Evolutionary conservation across 2,329 filamentous ascomycete species (phyloP), one percentile per base, ranked within the genome.

Genomic region (Epicoccum sorghinum): DNA sequence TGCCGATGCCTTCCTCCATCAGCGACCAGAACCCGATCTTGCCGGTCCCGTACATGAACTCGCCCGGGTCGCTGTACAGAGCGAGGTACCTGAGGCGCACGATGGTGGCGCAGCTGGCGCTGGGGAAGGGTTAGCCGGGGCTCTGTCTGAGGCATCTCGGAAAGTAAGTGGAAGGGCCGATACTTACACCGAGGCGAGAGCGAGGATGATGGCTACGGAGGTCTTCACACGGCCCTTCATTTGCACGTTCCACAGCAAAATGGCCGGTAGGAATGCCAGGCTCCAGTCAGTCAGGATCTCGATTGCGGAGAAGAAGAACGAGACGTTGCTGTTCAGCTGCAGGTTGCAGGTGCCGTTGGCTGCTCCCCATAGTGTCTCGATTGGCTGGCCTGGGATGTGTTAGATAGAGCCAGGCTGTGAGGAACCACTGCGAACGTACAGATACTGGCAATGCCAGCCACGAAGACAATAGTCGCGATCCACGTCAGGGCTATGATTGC

Each of bases 11-110:
- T 55, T 77, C 76, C 58, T 80, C 79, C 40, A 77, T 69, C 33
- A 80, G 64, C 6, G 77, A 78, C 77, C 78, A 79, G 46, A 79
- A 70, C 0, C 74, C 75, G 32, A 79, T 78, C 40, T 75, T 72
- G 32, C 75, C 75, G 7, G 76, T 72, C 48, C 68, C 64, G 62
- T 67, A 77, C 64, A 79, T 72, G 59, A 75, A 79, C 46, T 79
- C 75, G 9, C 60, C 52, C 4, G 73, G 70, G 36, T 79, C 63
- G n/a, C 61, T 67, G 52, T 79, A 76, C 10, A 74, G 68, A 32
- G 75, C 73, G 23, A 78, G 72, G 57, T 74, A 80, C 13, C 75
- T 73, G 13, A 79, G 76, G n/a, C 78, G 75, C 47, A 80, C 64
- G 41, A 74, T 69, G 29, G 65, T 73, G 24, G 69, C 67, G 47